Conservation (phyloP, 1,284 basidiomycete species). For the Tausonia pullulans region DNA sequence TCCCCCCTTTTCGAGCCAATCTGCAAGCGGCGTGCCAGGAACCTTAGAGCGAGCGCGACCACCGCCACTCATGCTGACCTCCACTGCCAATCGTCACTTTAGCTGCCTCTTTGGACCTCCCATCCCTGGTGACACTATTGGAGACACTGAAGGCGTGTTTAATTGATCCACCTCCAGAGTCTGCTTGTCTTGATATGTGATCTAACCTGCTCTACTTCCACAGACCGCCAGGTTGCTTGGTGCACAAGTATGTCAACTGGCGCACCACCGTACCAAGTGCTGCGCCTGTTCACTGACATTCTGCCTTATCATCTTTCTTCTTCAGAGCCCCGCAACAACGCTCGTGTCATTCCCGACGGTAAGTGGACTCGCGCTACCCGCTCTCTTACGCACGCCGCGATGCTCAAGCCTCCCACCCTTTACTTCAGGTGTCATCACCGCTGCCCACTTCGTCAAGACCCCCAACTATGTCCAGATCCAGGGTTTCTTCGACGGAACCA, state of each 20-base stretch:
- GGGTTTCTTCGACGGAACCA: slow-evolving; percentile 25
- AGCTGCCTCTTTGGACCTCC: slow-evolving; percentile 42
- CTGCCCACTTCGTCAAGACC: slow-evolving; percentile 24
- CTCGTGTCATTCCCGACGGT: slow-evolving; percentile 34
- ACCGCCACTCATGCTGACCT: background rate
- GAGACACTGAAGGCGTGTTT: slow-evolving; percentile 39
- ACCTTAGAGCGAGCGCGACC: too few species aligned
- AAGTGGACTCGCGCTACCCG: slow-evolving; percentile 11
- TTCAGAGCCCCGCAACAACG: slow-evolving; percentile 18
- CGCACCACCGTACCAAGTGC: too few species aligned
- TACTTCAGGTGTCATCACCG: slow-evolving; percentile 15
- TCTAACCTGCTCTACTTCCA: too few species aligned
- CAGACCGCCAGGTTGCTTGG: slow-evolving; percentile 39
- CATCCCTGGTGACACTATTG: slow-evolving; percentile 35
- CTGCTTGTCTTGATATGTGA: too few species aligned
- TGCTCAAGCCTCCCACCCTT: background rate
- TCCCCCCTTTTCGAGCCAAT: background rate
- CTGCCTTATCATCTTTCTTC: too few species aligned
- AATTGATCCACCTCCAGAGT: too few species aligned
- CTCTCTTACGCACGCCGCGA: background rate
- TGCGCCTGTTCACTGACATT: too few species aligned
- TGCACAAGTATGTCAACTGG: slow-evolving; percentile 36
- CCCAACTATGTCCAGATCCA: slow-evolving; percentile 38
- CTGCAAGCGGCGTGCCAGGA: background rate
- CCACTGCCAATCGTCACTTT: background rate